Evolutionary conservation across 495 filamentous ascomycete species (phyloP), one percentile per base, ranked within the genome.

Genomic region (Aspergillus hancockii): DNA sequence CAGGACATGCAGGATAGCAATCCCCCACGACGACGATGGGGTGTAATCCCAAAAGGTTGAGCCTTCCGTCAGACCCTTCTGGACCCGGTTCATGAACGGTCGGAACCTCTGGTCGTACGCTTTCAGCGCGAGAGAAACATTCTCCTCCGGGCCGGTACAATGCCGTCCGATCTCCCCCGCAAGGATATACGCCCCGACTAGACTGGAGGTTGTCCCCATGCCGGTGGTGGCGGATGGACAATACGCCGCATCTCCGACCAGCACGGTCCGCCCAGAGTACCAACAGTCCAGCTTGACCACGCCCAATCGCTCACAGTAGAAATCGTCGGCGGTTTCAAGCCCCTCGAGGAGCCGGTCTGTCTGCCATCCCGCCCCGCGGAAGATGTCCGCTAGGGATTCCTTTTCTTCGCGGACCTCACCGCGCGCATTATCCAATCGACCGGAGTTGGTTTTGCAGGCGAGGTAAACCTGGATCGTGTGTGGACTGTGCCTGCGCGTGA

Each of bases 191-290:
- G 80, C 77, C 10, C 82, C 81, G 10, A 77, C 71, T 0, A 85
- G 61, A 8, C 69, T 64, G n/a, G 62, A 60, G 0, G 75, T 74
- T 0, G 80, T 83, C 0, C 81, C 82, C 70, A 82, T 75, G 3
- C 82, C 81, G 19, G 76, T 81, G 21, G 70, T 71, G 0, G 75
- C 65, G 7, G 72, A 71, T 0, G 81, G 77, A 57, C 79, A 81
- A 54, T 83, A 80, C 4, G 68, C 84, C 1, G 84, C 77, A 63
- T 87, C 84, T 5, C 84, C 85, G 9, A 86, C n/a, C 3, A 86
- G 70, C 0, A 73, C 76, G 13, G 82, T 71, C 4, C 79, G 71
- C 8, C 79, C 79, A 6, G 62, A 59, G 9, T 67, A 80, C 77
- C 76, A 84, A 7, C 60, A 46, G 30, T 77, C 59, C 59, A 79